A percentile compares a stretch with the other conserved stretches of the same genome.
Evolutionary conservation across 805 yeast species (phyloP).

Genomic region (Candida jianshihensis): DNA sequence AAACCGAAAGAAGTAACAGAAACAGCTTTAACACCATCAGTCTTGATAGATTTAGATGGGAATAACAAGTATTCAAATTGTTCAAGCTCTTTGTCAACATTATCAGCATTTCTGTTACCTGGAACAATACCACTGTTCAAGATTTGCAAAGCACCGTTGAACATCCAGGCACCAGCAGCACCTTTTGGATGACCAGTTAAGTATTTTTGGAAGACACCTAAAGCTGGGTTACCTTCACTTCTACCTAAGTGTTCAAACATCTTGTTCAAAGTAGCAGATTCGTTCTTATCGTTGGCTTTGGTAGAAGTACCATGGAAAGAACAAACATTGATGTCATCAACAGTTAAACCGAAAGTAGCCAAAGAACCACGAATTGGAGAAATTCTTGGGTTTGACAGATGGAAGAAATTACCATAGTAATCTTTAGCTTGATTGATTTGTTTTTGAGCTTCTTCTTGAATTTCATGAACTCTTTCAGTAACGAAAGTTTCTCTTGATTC

Average conservation of each 20-base stretch:
- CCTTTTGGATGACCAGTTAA: constrained; percentile 99
- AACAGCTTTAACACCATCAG: constrained; percentile 96
- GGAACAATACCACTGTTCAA: constrained; percentile 91
- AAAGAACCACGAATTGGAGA: constrained; percentile 96
- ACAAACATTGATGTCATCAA: constrained; percentile 94
- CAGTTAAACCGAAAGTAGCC: constrained; percentile 85
- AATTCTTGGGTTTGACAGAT: constrained; percentile 83
- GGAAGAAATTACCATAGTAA: constrained; percentile 95
- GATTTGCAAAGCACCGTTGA: constrained; percentile 95
- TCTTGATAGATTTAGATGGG: constrained; percentile 89
- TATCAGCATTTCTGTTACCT: constrained; percentile 98
- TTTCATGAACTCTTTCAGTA: constrained; percentile 81
- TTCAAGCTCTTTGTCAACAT: constrained; percentile 77
- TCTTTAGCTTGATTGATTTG: constrained; percentile 85
- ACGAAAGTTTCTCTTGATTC: constrained; percentile 54
- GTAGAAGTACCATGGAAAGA: constrained; percentile 99
- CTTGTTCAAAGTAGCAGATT: constrained; percentile 79
- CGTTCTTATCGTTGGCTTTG: constrained; percentile 97
- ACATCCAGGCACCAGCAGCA: constrained; percentile 99
- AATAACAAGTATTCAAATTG: constrained; percentile 82
- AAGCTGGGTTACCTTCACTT: constrained; percentile 94
- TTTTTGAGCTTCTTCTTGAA: constrained; percentile 73
- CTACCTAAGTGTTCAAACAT: constrained; percentile 97
- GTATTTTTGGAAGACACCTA: constrained; percentile 98
- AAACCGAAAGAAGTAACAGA: constrained; percentile 97